Conservation (phyloP, 306 rosid genomes). For the Rosa rugosa region DNA sequence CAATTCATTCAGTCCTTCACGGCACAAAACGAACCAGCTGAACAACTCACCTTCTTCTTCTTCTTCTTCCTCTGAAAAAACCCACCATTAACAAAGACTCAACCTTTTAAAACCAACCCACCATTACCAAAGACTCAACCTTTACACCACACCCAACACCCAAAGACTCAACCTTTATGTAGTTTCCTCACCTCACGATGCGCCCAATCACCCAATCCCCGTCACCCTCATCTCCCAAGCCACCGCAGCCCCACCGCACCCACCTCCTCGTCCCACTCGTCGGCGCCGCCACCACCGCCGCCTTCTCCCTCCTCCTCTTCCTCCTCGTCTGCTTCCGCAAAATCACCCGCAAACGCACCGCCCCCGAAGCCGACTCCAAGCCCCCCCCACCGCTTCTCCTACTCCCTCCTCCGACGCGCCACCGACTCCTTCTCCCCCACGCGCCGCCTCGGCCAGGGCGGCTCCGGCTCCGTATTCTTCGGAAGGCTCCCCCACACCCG, state of each 20-base stretch:
- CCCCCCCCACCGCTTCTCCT: too few species aligned
- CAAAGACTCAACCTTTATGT: not conserved
- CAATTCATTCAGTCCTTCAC: not conserved
- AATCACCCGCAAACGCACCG: slow-evolving; percentile 38
- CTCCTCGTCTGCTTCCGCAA: slow-evolving; percentile 48
- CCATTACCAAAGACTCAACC: not conserved
- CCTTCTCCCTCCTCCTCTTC: slow-evolving; percentile 55
- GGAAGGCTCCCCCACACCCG: too few species aligned
- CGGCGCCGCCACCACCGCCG: slow-evolving; percentile 22
- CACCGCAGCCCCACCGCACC: not conserved
- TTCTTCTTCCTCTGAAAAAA: not conserved
- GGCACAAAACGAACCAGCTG: slow-evolving; percentile 3
- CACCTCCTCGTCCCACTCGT: slow-evolving; percentile 27
- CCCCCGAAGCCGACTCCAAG: too few species aligned
- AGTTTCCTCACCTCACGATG: slow-evolving; percentile 36
- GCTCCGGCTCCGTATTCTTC: too few species aligned
- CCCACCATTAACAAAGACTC: not conserved
- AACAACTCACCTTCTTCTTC: not conserved
- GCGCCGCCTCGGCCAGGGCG: too few species aligned
- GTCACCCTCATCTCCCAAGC: slow-evolving; percentile 13
- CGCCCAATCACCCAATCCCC: slow-evolving; percentile 45
- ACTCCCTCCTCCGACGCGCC: too few species aligned
- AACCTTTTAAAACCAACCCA: not conserved
- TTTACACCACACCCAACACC: not conserved
- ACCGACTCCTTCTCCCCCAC: too few species aligned